These are phyloP conservation scores for Arabidopsis suecica DNA, from an alignment of 345 rosid genomes.

Conservation along the genomic window DNA sequence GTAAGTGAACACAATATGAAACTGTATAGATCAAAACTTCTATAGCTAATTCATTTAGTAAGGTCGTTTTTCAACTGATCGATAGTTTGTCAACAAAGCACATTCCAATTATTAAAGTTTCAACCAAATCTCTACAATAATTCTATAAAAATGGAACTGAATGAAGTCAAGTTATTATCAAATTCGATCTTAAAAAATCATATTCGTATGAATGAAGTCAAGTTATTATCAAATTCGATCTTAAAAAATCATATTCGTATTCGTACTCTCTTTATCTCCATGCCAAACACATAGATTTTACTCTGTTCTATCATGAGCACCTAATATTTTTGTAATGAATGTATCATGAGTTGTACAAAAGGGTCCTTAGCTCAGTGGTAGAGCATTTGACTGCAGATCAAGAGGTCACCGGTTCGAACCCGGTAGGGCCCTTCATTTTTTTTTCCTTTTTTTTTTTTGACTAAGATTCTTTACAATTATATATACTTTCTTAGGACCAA, in stretches of 20 bases:
- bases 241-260: not conserved
- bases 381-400: constrained; percentile 87
- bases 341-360: not conserved
- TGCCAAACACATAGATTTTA: not conserved
- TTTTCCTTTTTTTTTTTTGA: too few relatives aligned
- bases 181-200: not conserved
- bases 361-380: constrained; percentile 87
- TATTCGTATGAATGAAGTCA: not conserved
- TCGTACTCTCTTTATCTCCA: not conserved
- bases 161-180: not conserved
- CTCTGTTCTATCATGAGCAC: not conserved
- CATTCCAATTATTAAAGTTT: not conserved
- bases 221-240: not conserved
- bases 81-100: not conserved
- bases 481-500: not conserved
- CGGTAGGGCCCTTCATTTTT: constrained; percentile 43
- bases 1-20: not conserved
- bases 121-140: not conserved
- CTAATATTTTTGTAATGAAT: not conserved
- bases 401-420: constrained; percentile 65
- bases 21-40: not conserved
- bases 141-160: not conserved
- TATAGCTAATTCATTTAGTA: not conserved
- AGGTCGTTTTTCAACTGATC: not conserved
- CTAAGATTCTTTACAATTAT: too few relatives aligned